Base-by-base conservation (phyloP, 768 basidiomycete genomes). In the Exsudoporus frostii region DNA sequence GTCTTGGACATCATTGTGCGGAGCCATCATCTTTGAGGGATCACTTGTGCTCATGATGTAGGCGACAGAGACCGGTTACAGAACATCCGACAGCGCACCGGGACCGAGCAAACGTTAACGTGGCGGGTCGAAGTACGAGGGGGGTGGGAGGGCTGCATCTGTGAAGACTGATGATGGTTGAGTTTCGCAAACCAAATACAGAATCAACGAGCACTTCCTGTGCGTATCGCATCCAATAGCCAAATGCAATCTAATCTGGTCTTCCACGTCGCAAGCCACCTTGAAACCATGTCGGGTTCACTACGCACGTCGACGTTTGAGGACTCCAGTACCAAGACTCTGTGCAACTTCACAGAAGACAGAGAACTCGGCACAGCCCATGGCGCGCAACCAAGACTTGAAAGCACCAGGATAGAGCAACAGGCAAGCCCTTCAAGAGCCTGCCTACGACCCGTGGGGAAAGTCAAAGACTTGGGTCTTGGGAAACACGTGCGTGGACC, bases 271-370 rank as follows among this genome's bases (percentile, higher is more conserved):
- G 58, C 71, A 61, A 63, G 32, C 60, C 65, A 64, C 65, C 69
- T 39, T 70, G 73, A 73, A 77, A 79, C 81, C 81, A 82, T 75
- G 77, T 63, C 65, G 65, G 63, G 78, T 79, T 80, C 66, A 74
- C 73, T 75, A 79, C 76, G 79, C 70, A 58, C 69, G 67, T 70
- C 74, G 70, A 71, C 78, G 74, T 75, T 83, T 82, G 58, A 74
- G 76, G 69, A 69, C 74, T 73, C 72, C 74, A 51, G 60, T 74
- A 60, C 62, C 56, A 51, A 57, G 51, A 44, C 51, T 55, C 68
- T 55, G 43, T 43, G 49, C 56, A 40, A 43, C 54, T 54, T 61
- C 36, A 42, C 38, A 43, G 45, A 40, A 54, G 61, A 59, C 60
- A 60, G 56, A 54, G 58, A 58, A 50, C 33, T 53, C 39, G 32